Evolutionary conservation across 164 flowering plant species (phyloP).

Genomic region (Houttuynia cordata): DNA sequence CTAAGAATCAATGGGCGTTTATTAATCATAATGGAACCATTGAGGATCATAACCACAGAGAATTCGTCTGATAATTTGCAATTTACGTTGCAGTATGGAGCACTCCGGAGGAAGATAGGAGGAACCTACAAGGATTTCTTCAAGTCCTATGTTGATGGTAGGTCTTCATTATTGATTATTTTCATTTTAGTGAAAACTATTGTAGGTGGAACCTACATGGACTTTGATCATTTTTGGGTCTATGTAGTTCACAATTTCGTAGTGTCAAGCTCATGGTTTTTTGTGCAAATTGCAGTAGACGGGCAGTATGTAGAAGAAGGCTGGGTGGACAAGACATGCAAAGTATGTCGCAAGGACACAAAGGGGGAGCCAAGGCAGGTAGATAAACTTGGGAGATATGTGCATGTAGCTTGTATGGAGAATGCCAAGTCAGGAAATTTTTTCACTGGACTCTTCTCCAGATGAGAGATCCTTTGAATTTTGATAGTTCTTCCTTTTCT

Average conservation of each 20-base stretch:
- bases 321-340: conserved; percentile 95
- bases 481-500: background rate
- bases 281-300: conserved; percentile 38
- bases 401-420: conserved; percentile 64
- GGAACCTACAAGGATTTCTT: conserved; percentile 96
- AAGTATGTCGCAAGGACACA: conserved; percentile 86
- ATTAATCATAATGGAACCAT: no score
- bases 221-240: background rate
- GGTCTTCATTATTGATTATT: background rate
- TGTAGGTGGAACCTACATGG: background rate
- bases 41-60: no score
- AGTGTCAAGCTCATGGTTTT: background rate
- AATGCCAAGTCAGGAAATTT: conserved; percentile 69
- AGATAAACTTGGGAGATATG: conserved; percentile 61
- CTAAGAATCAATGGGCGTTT: no score
- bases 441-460: conserved; percentile 64
- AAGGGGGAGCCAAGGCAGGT: conserved; percentile 40
- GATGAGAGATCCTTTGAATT: conserved; percentile 10
- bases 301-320: conserved; percentile 91
- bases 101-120: conserved; percentile 89
- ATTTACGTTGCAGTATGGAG: conserved; percentile 57
- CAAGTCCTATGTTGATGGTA: conserved; percentile 92
- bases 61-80: background rate
- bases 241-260: background rate
- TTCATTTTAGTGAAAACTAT: no score